Evolutionary conservation across 306 rosid genomes (phyloP), one percentile per base, ranked within the genome.

Genomic region (Sicyos baderoa): DNA sequence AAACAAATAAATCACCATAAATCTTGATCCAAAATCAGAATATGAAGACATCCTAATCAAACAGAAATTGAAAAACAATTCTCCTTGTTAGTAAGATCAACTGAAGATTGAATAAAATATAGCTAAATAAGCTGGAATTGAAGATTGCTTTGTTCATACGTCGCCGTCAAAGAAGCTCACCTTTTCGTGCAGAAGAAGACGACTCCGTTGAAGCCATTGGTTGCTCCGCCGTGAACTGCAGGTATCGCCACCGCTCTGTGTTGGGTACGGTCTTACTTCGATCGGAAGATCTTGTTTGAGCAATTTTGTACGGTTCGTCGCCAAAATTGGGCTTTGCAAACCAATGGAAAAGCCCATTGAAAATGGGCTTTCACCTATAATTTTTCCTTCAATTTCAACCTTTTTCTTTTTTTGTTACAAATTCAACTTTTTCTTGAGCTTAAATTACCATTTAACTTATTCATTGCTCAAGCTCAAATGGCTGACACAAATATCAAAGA

Each of bases 131-230:
- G 10, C 23, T 5, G 14, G 16, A 9, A 22, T 67, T 48, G 35
- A 14, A 48, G 9, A 23, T 48, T 22, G 42, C 11, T 0, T 29
- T 51, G 61, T 53, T 63, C 72, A 15, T 51, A 54, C 12, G 27
- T 2, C 57, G 27, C 1, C 57, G 23, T 53, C 1, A 9, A 71
- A 58, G 21, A 29, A 22, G 67, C 64, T 58, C 37, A 90, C 97
- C 97, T 85, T 88, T 90, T 21, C 77, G 86, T 75, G 80, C 81
- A 61, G 86, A 82, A 77, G 50, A 78, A 8, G 89, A 93, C 16
- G 94, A 90, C 37, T 85, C 96, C 19, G 79, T 13, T 8, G 67
- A 59, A 12, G 88, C 79, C 99, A 88, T 92, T 17, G 60, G 35
- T 51, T 27, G 35, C 71, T 27, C 48, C 45, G 75, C 37, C 53